Conservation (phyloP, 2,329 filamentous ascomycete genomes). For the Verticillium klebahnii region DNA sequence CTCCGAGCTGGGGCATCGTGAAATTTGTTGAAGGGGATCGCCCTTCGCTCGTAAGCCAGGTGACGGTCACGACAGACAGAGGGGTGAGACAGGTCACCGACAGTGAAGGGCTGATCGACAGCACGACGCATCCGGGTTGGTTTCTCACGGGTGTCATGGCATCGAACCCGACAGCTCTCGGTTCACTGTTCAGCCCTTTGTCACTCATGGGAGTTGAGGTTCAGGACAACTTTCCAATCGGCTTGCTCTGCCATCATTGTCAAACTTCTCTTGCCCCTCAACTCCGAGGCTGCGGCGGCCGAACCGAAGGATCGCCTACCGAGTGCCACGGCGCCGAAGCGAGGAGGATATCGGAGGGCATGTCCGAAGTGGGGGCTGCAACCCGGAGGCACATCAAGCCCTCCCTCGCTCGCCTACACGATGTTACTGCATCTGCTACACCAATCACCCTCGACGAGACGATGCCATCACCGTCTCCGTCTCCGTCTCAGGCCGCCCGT, state of each 20-base stretch:
- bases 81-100: background rate
- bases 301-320: background rate
- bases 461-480: background rate
- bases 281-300: background rate
- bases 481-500: background rate
- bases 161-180: background rate
- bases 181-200: background rate
- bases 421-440: too few relatives aligned
- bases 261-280: background rate
- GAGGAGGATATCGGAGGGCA: background rate
- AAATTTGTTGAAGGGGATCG: background rate
- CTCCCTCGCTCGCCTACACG: background rate
- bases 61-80: background rate
- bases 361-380: background rate
- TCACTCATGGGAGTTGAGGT: background rate
- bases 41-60: background rate
- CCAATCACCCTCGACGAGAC: background rate
- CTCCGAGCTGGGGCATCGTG: background rate
- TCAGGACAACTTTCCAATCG: background rate
- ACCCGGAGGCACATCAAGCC: background rate
- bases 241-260: background rate
- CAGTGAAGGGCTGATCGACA: background rate
- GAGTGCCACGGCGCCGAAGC: background rate
- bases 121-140: background rate
- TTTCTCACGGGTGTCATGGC: background rate